phyloP scores from a whole-genome alignment of 164 flowering plant species.

The Annona squamosa region DNA sequence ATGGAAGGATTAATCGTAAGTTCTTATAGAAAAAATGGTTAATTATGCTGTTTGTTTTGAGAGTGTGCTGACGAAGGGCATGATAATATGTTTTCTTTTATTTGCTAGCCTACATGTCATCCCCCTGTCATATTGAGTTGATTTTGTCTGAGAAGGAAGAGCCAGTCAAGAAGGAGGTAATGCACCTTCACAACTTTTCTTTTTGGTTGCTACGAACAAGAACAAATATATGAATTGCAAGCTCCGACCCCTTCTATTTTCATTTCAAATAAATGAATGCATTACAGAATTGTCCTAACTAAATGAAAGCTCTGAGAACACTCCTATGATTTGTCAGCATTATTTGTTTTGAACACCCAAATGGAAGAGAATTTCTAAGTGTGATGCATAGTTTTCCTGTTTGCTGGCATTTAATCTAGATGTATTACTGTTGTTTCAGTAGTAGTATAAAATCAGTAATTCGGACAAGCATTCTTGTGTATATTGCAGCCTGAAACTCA shows the following conservation, averaged over 20 bases:
- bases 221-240: background rate
- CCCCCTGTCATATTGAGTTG: constrained; percentile 92
- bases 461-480: background rate
- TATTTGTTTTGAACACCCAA: no score
- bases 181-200: background rate
- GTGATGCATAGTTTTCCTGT: no score
- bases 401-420: no score
- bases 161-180: constrained; percentile 81
- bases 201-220: background rate
- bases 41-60: background rate
- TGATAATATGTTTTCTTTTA: background rate
- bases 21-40: background rate
- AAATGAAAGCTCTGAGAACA: no score
- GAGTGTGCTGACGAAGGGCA: background rate
- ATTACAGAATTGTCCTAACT: background rate
- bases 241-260: background rate
- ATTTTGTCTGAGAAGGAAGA: constrained; percentile 83
- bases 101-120: constrained; percentile 80
- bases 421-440: background rate
- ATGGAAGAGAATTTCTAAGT: no score
- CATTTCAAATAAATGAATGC: background rate
- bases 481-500: constrained; percentile 66
- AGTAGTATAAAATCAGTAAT: background rate
- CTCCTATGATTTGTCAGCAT: no score
- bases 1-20: constrained; percentile 91